Evolutionary conservation across 78 protist species (phyloP).

Genomic region (Speleostelium caveatum): DNA sequence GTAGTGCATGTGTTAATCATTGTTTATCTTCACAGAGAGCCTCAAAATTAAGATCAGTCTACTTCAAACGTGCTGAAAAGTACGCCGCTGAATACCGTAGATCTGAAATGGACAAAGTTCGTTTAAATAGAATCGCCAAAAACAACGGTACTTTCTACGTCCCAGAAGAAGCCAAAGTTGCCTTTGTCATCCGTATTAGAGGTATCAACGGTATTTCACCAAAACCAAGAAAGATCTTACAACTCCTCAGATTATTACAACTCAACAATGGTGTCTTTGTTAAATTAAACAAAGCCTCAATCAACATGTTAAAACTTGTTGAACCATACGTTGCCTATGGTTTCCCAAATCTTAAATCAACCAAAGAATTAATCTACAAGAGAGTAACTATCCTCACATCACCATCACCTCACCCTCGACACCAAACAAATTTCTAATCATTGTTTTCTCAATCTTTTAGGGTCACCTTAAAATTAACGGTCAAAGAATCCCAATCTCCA

Average conservation of each 20-base stretch:
- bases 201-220: constrained; percentile 99
- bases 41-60: constrained; percentile 31
- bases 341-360: constrained; percentile 97
- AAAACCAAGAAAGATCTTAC: constrained; percentile 96
- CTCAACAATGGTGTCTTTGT: constrained; percentile 99
- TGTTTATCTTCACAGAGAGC: constrained; percentile 1
- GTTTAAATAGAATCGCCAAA: constrained; percentile 91
- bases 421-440: too few species aligned
- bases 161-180: constrained; percentile 98
- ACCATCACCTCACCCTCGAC: too few species aligned
- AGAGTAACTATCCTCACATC: too few species aligned
- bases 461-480: constrained; percentile 96
- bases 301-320: constrained; percentile 97
- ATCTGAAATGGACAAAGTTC: constrained; percentile 79
- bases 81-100: constrained; percentile 94
- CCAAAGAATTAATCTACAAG: constrained; percentile 98
- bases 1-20: neutral
- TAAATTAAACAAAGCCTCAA: constrained; percentile 98
- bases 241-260: constrained; percentile 99
- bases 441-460: too few species aligned
- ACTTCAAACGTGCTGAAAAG: constrained; percentile 92
- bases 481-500: constrained; percentile 95
- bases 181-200: constrained; percentile 98
- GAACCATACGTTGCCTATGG: constrained; percentile 99
- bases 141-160: constrained; percentile 95